Evolutionary conservation across 768 basidiomycete species (phyloP).

Genomic region (Amanita fuliginea): DNA sequence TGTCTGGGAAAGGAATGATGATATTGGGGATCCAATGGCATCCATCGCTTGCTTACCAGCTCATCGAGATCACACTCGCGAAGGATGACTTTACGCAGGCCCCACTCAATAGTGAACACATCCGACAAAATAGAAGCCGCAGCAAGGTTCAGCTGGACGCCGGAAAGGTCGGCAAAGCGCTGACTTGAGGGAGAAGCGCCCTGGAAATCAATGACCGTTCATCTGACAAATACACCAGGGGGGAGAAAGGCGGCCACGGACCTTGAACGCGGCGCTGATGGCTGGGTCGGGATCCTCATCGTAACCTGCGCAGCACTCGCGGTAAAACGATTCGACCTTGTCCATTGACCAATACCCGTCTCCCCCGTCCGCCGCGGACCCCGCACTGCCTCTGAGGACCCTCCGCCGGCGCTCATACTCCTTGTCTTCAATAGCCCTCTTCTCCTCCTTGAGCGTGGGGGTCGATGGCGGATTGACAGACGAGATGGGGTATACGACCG

Average conservation of each 20-base stretch:
- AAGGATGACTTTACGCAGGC: constrained; percentile 73
- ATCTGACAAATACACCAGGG: background rate
- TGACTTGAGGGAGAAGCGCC: constrained; percentile 45
- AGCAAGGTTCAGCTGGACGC: constrained; percentile 59
- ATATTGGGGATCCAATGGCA: background rate
- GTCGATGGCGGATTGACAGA: constrained; percentile 76
- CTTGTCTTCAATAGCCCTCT: constrained; percentile 63
- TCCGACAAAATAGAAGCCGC: constrained; percentile 80
- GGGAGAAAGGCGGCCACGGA: constrained; percentile 18
- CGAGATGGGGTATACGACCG: constrained; percentile 86
- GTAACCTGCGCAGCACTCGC: constrained; percentile 71
- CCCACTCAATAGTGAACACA: constrained; percentile 90
- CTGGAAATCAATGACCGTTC: constrained; percentile 16
- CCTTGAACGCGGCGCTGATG: constrained; percentile 64
- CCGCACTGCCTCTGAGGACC: constrained; percentile 49
- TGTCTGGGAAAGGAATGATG: constrained; percentile 29
- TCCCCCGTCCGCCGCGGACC: constrained; percentile 20
- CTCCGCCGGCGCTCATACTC: constrained; percentile 59
- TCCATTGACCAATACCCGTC: constrained; percentile 81
- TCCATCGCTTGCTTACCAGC: constrained; percentile 33
- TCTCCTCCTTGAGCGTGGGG: constrained; percentile 70
- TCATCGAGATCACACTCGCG: constrained; percentile 86
- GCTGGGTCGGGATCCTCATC: constrained; percentile 60
- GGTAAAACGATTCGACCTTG: constrained; percentile 78
- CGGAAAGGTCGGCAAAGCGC: constrained; percentile 69